Evolutionary conservation across 2,329 filamentous ascomycete species (phyloP).

Genomic region (Aaosphaeria pasadenensis): DNA sequence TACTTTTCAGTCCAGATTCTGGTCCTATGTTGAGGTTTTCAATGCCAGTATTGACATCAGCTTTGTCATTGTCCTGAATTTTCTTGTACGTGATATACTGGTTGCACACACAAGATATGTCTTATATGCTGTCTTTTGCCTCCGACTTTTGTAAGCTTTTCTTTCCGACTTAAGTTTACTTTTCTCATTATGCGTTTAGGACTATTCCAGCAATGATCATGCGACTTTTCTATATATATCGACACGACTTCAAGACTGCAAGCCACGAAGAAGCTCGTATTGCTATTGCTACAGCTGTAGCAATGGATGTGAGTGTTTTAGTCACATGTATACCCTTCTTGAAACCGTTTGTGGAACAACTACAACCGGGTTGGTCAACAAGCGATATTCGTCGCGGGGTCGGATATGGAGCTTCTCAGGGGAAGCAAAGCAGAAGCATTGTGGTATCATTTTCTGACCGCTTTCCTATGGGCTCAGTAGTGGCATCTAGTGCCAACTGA

Average conservation of each 20-base stretch:
- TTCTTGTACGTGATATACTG: conserved; percentile 2
- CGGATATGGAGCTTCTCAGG: conserved; percentile 4
- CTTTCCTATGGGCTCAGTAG: not conserved
- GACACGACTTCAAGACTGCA: not conserved
- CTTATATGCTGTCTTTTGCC: conserved; percentile 2
- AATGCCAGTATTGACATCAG: conserved; percentile 2
- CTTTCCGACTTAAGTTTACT: not conserved
- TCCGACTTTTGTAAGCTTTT: conserved; percentile 2
- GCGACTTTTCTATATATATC: conserved; percentile 3
- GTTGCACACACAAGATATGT: conserved; percentile 5
- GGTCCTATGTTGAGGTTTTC: conserved; percentile 4
- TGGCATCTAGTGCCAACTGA: not conserved
- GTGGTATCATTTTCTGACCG: not conserved
- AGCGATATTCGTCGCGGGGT: conserved; percentile 5
- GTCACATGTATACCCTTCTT: conserved; percentile 8
- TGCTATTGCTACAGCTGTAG: conserved; percentile 3
- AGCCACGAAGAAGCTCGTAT: not conserved
- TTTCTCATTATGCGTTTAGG: conserved; percentile 1
- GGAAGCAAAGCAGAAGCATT: not conserved
- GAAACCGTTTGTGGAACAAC: conserved; percentile 7
- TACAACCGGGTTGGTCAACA: conserved; percentile 9
- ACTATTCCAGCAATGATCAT: conserved; percentile 2
- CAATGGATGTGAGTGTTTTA: conserved; percentile 5
- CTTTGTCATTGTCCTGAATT: conserved; percentile 1
- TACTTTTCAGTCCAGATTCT: conserved; percentile 1